Evolutionary conservation across 2,329 filamentous ascomycete genomes (phyloP).

Genomic region (Neobulgaria alba): DNA sequence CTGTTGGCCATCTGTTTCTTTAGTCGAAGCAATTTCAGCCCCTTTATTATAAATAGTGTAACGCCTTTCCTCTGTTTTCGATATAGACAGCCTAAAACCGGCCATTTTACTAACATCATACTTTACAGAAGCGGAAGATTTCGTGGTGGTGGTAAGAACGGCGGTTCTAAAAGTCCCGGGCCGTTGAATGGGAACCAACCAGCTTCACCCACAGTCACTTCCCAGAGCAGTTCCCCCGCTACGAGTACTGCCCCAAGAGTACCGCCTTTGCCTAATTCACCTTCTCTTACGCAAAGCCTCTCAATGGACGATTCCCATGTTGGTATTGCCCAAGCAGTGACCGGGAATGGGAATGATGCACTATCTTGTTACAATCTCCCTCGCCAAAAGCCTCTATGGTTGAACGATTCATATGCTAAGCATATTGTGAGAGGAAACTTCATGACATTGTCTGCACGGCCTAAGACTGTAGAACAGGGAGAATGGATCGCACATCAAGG

Average conservation of each 20-base stretch:
- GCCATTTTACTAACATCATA: slow-evolving; percentile 22
- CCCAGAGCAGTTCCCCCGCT: slow-evolving; percentile 40
- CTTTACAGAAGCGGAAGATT: slow-evolving; percentile 46
- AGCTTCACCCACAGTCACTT: slow-evolving; percentile 35
- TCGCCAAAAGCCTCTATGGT: slow-evolving; percentile 61
- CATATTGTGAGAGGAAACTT: slow-evolving; percentile 97
- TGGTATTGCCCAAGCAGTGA: slow-evolving; percentile 11
- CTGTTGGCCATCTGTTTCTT: too few relatives aligned
- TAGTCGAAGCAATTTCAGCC: too few relatives aligned
- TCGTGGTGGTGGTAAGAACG: slow-evolving; percentile 45
- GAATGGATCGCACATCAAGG: slow-evolving; percentile 96
- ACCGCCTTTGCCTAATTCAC: slow-evolving; percentile 53
- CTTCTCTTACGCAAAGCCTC: slow-evolving; percentile 57
- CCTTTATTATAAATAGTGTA: too few relatives aligned
- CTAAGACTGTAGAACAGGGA: slow-evolving; percentile 85
- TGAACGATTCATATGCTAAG: slow-evolving; percentile 66
- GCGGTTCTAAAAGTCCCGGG: slow-evolving; percentile 43
- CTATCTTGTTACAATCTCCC: slow-evolving; percentile 56
- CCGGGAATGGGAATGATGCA: slow-evolving; percentile 8
- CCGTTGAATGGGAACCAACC: slow-evolving; percentile 38
- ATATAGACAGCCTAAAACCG: too few relatives aligned
- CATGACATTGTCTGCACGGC: slow-evolving; percentile 86
- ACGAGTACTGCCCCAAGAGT: slow-evolving; percentile 41
- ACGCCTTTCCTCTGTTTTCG: too few relatives aligned
- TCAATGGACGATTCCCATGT: slow-evolving; percentile 51